Evolutionary conservation across 2,329 filamentous ascomycete genomes (phyloP).

Genomic region (Neonectria coccinea): DNA sequence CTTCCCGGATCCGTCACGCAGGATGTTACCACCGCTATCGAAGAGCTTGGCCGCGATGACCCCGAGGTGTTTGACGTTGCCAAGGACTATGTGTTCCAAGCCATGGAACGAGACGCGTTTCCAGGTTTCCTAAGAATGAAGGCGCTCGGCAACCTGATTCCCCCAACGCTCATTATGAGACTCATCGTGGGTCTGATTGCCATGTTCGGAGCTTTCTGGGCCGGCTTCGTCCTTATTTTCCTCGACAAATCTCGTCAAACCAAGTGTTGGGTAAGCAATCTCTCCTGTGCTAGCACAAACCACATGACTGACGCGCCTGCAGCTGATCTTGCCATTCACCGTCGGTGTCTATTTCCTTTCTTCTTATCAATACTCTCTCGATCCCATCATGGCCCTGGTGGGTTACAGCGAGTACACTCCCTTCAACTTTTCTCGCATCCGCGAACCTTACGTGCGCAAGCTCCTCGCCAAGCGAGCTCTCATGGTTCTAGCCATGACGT

Average conservation of each 20-base stretch:
- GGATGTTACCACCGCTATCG: slow-evolving; percentile 87
- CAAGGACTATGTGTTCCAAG: slow-evolving; percentile 99
- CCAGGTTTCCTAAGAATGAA: slow-evolving; percentile 96
- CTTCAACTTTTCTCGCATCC: slow-evolving; percentile 88
- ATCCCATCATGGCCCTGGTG: slow-evolving; percentile 88
- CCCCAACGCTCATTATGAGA: slow-evolving; percentile 86
- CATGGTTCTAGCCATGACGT: slow-evolving; percentile 82
- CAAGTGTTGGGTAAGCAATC: slow-evolving; percentile 81
- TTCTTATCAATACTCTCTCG: slow-evolving; percentile 95
- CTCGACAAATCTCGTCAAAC: slow-evolving; percentile 79
- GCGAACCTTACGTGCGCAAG: slow-evolving; percentile 90
- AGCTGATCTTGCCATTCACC: slow-evolving; percentile 87
- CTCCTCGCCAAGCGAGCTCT: slow-evolving; percentile 85
- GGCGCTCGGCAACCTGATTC: slow-evolving; percentile 94
- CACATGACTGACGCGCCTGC: slow-evolving; percentile 29
- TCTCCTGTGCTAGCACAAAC: neutral
- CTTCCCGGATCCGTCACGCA: slow-evolving; percentile 88
- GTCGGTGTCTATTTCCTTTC: slow-evolving; percentile 88
- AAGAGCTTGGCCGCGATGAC: slow-evolving; percentile 91
- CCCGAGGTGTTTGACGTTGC: slow-evolving; percentile 97
- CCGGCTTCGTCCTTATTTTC: slow-evolving; percentile 93
- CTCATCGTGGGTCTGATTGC: slow-evolving; percentile 83
- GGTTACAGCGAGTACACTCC: slow-evolving; percentile 97
- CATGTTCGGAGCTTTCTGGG: slow-evolving; percentile 95
- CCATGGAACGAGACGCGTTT: slow-evolving; percentile 99